Percentiles rank a stretch among this genome's conserved stretches.
Conservation (phyloP, 2,329 filamentous ascomycete genomes). For the Diplodia corticola region DNA sequence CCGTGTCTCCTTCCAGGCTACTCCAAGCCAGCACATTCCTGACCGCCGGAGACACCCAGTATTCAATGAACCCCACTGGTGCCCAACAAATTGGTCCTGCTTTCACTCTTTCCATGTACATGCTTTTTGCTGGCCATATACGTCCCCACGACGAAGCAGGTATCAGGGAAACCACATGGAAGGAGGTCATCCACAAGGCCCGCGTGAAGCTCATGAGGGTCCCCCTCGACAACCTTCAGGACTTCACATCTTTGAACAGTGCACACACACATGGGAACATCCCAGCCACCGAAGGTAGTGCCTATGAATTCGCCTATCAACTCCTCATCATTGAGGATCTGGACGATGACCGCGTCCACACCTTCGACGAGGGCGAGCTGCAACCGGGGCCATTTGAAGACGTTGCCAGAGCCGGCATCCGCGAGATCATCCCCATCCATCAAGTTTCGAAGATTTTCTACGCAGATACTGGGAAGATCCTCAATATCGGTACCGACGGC, state of each 20-base stretch:
- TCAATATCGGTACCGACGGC: conserved; percentile 74
- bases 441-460: conserved; percentile 91
- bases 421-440: conserved; percentile 68
- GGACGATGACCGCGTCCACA: conserved; percentile 68
- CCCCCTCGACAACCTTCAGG: conserved; percentile 58
- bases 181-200: conserved; percentile 94
- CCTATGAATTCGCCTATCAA: conserved; percentile 74
- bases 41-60: conserved; percentile 82
- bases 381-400: conserved; percentile 62
- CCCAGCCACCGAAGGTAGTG: conserved; percentile 44
- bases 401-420: conserved; percentile 61
- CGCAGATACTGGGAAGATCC: conserved; percentile 82
- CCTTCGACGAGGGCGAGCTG: conserved; percentile 60
- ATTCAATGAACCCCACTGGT: conserved; percentile 62
- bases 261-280: conserved; percentile 27
- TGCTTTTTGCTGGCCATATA: conserved; percentile 83
- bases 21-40: conserved; percentile 91
- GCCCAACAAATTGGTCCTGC: conserved; percentile 82
- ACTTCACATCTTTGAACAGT: conserved; percentile 34
- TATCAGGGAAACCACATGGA: conserved; percentile 75
- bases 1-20: conserved; percentile 85
- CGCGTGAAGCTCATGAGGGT: conserved; percentile 76
- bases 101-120: conserved; percentile 87
- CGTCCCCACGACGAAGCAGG: conserved; percentile 58
- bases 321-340: conserved; percentile 81